A percentile compares a stretch with the other conserved stretches of the same genome.
These are phyloP conservation scores for Sequoia sempervirens DNA, from an alignment of 75 land plant species.

Conservation along the genomic window DNA sequence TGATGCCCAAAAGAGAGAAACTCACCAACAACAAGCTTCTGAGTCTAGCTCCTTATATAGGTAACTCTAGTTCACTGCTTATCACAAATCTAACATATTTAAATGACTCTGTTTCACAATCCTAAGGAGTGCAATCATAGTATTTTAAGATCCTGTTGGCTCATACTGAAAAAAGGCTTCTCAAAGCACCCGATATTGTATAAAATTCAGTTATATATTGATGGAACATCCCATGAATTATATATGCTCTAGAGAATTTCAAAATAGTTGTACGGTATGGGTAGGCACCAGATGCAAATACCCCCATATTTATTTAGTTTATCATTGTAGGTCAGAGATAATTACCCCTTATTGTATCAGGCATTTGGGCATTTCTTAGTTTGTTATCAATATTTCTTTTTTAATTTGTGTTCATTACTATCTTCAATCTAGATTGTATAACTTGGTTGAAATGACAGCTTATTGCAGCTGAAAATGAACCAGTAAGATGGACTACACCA, in stretches of 20 bases:
- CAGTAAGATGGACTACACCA: conserved; percentile 87
- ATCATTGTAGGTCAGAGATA: not conserved
- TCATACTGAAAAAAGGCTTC: not conserved
- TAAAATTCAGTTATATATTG: not conserved
- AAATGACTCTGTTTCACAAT: too few species aligned
- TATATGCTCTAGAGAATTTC: not conserved
- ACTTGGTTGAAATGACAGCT: conserved; percentile 32
- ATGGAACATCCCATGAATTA: not conserved
- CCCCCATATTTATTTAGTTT: not conserved
- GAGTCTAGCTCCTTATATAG: too few species aligned
- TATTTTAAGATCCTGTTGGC: not conserved
- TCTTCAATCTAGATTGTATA: not conserved
- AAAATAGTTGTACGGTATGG: not conserved
- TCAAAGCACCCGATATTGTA: not conserved
- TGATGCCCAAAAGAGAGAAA: too few species aligned
- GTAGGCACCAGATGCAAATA: not conserved
- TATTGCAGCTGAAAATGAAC: conserved; percentile 77
- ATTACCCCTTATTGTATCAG: not conserved
- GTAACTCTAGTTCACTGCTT: too few species aligned
- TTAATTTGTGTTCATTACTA: not conserved
- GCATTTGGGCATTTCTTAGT: not conserved
- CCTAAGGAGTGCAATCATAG: too few species aligned
- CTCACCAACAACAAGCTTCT: too few species aligned
- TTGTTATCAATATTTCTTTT: not conserved
- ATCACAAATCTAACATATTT: too few species aligned